A percentile compares a stretch with the other conserved stretches of the same genome.
phyloP scores from a whole-genome alignment of 2,329 filamentous ascomycete genomes.

The Pseudogymnoascus verrucosus region DNA sequence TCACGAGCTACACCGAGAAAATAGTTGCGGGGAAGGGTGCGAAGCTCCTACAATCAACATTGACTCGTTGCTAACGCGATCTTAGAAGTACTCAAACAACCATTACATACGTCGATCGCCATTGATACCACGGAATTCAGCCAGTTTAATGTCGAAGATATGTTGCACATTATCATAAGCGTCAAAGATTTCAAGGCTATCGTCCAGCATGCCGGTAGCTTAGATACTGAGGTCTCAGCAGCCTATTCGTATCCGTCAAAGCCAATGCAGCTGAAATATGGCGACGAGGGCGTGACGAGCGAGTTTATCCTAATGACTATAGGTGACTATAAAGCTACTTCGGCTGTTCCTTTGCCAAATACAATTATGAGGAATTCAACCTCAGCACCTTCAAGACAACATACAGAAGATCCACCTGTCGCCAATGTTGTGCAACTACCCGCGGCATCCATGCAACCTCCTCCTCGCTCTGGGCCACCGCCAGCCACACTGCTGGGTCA shows the following conservation, averaged over 20 bases:
- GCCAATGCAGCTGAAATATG: slow-evolving; percentile 66
- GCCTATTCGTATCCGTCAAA: slow-evolving; percentile 63
- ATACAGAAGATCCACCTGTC: slow-evolving; percentile 20
- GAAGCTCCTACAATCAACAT: slow-evolving; percentile 9
- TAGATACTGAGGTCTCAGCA: slow-evolving; percentile 58
- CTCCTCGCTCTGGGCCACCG: slow-evolving; percentile 16
- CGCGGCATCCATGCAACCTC: slow-evolving; percentile 22
- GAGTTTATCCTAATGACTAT: slow-evolving; percentile 80
- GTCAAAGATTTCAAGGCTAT: slow-evolving; percentile 79
- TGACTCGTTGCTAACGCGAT: slow-evolving; percentile 7
- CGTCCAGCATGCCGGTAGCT: slow-evolving; percentile 64
- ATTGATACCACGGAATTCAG: slow-evolving; percentile 72
- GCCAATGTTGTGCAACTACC: slow-evolving; percentile 19
- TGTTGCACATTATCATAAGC: slow-evolving; percentile 70
- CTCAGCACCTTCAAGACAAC: slow-evolving; percentile 21
- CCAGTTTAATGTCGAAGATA: slow-evolving; percentile 64
- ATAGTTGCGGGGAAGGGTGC: slow-evolving; percentile 58
- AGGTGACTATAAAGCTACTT: slow-evolving; percentile 44
- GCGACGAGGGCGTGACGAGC: slow-evolving; percentile 58
- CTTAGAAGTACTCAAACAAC: slow-evolving; percentile 67
- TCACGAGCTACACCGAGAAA: slow-evolving; percentile 77
- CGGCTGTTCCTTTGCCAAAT: slow-evolving; percentile 22
- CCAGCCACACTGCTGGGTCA: slow-evolving; percentile 29
- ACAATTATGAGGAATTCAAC: slow-evolving; percentile 21
- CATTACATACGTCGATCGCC: slow-evolving; percentile 70